Percentiles rank a stretch among this genome's conserved stretches.
Conservation (phyloP, 768 basidiomycete genomes). For the Tremella yokohamensis region DNA sequence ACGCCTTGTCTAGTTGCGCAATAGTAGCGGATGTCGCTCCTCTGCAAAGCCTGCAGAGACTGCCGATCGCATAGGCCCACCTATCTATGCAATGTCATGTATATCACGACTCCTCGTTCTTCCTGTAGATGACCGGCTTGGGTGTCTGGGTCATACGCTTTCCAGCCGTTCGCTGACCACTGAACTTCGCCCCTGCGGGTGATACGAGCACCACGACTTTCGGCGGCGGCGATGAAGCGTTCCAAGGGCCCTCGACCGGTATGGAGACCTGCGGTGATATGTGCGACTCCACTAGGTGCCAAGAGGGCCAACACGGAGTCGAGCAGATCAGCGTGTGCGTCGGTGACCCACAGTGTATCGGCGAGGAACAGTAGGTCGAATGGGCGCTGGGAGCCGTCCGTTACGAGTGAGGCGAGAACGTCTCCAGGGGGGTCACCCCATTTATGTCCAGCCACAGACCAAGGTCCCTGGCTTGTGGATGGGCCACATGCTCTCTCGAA, state of each 20-base stretch:
- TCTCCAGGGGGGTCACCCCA: constrained; percentile 34
- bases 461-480: constrained; percentile 8
- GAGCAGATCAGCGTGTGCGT: constrained; percentile 37
- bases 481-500: constrained; percentile 13
- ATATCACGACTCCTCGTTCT: constrained; percentile 42
- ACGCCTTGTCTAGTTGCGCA: too few species aligned
- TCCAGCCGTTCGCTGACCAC: constrained; percentile 35
- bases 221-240: constrained; percentile 30
- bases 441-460: constrained; percentile 39
- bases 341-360: constrained; percentile 47
- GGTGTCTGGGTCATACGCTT: constrained; percentile 14
- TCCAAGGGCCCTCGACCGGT: constrained; percentile 46
- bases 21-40: too few species aligned
- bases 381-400: not conserved
- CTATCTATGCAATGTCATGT: constrained; percentile 17
- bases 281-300: constrained; percentile 25
- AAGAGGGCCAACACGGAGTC: constrained; percentile 34
- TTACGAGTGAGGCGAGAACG: not conserved
- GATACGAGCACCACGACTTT: constrained; percentile 18
- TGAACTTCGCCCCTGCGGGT: constrained; percentile 24
- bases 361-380: constrained; percentile 47
- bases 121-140: constrained; percentile 22
- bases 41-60: too few species aligned
- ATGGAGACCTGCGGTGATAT: constrained; percentile 46
- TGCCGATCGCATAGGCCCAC: too few species aligned